Evolutionary conservation across 768 basidiomycete species (phyloP).

Genomic region (Lactarius akahatsu): DNA sequence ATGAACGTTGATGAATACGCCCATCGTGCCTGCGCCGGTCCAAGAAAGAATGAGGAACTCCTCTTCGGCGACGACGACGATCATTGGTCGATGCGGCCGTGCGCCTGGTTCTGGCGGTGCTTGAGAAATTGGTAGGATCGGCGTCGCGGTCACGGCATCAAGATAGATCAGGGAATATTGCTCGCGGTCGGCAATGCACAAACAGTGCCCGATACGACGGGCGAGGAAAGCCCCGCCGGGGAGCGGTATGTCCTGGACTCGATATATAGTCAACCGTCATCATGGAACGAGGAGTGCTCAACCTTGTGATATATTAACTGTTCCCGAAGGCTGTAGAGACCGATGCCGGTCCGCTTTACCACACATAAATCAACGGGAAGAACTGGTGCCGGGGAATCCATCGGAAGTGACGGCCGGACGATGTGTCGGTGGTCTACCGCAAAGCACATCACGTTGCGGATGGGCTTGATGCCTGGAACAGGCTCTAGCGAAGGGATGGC

Average conservation of each 20-base stretch:
- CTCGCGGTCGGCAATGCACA: conserved; percentile 74
- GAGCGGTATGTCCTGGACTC: conserved; percentile 65
- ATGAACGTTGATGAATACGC: conserved; percentile 78
- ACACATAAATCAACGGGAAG: conserved; percentile 71
- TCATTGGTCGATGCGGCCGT: conserved; percentile 58
- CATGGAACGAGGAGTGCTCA: conserved; percentile 15
- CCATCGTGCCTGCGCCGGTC: conserved; percentile 78
- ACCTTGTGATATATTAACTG: conserved; percentile 63
- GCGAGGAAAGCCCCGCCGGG: conserved; percentile 58
- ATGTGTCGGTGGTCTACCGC: conserved; percentile 80
- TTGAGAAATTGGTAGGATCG: conserved; percentile 79
- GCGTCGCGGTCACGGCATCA: conserved; percentile 63
- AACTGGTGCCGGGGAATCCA: conserved; percentile 38
- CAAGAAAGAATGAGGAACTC: conserved; percentile 88
- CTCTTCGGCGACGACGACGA: conserved; percentile 68
- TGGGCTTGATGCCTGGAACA: conserved; percentile 65
- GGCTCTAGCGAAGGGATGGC: conserved; percentile 78
- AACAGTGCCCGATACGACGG: conserved; percentile 55
- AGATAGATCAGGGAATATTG: conserved; percentile 81
- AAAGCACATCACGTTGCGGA: conserved; percentile 77
- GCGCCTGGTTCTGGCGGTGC: conserved; percentile 41
- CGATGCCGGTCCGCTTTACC: conserved; percentile 64
- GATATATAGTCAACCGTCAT: conserved; percentile 7
- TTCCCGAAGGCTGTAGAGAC: conserved; percentile 65
- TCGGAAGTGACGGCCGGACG: conserved; percentile 46